Base-by-base conservation (phyloP, 1,284 basidiomycete species). In the Microstroma glucosiphilum region DNA sequence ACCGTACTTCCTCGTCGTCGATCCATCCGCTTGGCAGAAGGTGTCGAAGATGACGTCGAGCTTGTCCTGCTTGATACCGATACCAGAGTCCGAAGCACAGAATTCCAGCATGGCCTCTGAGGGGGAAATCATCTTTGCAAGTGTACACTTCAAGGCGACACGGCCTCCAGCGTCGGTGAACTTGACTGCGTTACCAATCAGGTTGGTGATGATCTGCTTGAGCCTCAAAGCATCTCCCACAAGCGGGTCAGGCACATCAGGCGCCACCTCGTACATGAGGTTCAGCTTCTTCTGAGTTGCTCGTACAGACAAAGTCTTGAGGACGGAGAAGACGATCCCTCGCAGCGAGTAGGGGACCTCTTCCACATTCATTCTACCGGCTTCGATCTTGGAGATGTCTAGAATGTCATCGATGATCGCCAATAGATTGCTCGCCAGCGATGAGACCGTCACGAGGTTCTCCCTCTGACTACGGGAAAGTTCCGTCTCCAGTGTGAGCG, bases 311-410 rank as follows among this genome's bases (percentile, higher is more conserved):
- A 99, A 86, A 1, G 94, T 97, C 83, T 98, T 99, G 80, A 98
- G 86, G 60, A 98, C 96, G 42, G 91, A 91, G 78, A 97, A 98
- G 58, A 97, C 91, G 9, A 92, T 96, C 71, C 93, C 88, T 40
- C 96, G 89, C 40, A 97, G 85, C n/a, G 93, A 97, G 82, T 94
- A 99, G 0, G 93, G 90, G 42, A 97, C 93, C 64, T 93, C 90
- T 80, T 99, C 96, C 87, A 98, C 96, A 2, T 92, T 97, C 96
- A 98, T 98, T 21, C 96, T 88, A 64, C 96, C 96, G 54, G 94
- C 94, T 82, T 98, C 94, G 61, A 79, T 78, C 71, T 79, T 79
- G 65, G 73, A 75, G 59, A 79, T 79, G 59, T 79, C 77, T 57
- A 79, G 67, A 53, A 79, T 79, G 62, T 79, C 77, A 61, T 79